Percentiles rank a stretch among this genome's conserved stretches.
phyloP scores from a whole-genome alignment of 2,329 filamentous ascomycete species.

The Botrytis fragariae region DNA sequence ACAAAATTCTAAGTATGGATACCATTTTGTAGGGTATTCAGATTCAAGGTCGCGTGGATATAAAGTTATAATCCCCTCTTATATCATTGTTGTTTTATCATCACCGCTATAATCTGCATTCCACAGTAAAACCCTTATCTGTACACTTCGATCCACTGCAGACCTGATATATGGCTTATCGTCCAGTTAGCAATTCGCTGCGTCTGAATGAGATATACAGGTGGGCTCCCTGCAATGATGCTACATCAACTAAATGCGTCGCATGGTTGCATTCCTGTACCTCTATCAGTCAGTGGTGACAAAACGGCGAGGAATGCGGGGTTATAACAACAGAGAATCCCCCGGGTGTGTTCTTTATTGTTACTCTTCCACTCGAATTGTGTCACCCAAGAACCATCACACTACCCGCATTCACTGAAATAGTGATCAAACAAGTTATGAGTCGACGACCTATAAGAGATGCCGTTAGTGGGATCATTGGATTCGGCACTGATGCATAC shows the following conservation, averaged over 20 bases:
- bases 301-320: conserved; percentile 11
- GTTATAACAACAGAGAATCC: not conserved
- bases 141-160: not conserved
- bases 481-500: conserved; percentile 4
- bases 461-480: not conserved
- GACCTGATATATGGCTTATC: not conserved
- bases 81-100: not conserved
- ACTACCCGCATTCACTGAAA: not conserved
- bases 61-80: not conserved
- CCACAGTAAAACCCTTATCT: not conserved
- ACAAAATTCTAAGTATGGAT: not conserved
- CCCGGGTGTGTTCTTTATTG: not conserved
- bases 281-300: not conserved
- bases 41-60: not conserved
- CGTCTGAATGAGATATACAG: not conserved
- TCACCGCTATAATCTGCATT: not conserved
- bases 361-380: too few species aligned
- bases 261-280: not conserved
- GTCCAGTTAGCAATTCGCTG: not conserved
- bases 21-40: not conserved
- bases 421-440: not conserved
- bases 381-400: not conserved
- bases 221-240: not conserved
- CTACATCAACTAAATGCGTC: not conserved
- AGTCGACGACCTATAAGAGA: not conserved